Conservation (phyloP, 2,329 filamentous ascomycete species). For the Cytospora schulzeri region DNA sequence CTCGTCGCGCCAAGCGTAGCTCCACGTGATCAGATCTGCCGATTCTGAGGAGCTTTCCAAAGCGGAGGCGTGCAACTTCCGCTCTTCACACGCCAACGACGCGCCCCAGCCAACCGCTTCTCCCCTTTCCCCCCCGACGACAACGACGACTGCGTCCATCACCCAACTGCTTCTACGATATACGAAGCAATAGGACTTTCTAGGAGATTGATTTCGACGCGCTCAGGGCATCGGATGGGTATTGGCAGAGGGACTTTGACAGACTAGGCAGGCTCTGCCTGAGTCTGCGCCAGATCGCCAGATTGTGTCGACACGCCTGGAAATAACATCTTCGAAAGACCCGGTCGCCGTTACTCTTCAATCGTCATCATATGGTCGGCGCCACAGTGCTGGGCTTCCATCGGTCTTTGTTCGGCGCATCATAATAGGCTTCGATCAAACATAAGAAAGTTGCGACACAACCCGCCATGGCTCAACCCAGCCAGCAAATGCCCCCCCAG, state of each 20-base stretch:
- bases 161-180: not conserved
- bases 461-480: slow-evolving; percentile 31
- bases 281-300: slow-evolving; percentile 22
- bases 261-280: slow-evolving; percentile 29
- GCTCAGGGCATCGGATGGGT: slow-evolving; percentile 20
- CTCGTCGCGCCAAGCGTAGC: not conserved
- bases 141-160: slow-evolving; percentile 13
- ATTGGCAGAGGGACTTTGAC: slow-evolving; percentile 9
- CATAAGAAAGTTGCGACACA: not conserved
- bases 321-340: not conserved
- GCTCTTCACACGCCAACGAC: slow-evolving; percentile 18
- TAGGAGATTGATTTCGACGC: slow-evolving; percentile 3
- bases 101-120: slow-evolving; percentile 4
- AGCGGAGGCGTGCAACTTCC: slow-evolving; percentile 20
- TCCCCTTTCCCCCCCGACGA: too few species aligned
- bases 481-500: slow-evolving; percentile 45
- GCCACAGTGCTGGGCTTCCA: not conserved
- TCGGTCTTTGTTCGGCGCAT: not conserved
- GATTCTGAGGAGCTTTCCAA: slow-evolving; percentile 19
- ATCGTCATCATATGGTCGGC: not conserved
- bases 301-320: not conserved
- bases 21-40: slow-evolving; percentile 24
- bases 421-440: not conserved
- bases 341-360: not conserved
- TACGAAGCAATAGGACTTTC: not conserved